A percentile compares a stretch with the other conserved stretches of the same genome.
Evolutionary conservation across 805 yeast genomes (phyloP).

Genomic region (Candida endomychidarum): DNA sequence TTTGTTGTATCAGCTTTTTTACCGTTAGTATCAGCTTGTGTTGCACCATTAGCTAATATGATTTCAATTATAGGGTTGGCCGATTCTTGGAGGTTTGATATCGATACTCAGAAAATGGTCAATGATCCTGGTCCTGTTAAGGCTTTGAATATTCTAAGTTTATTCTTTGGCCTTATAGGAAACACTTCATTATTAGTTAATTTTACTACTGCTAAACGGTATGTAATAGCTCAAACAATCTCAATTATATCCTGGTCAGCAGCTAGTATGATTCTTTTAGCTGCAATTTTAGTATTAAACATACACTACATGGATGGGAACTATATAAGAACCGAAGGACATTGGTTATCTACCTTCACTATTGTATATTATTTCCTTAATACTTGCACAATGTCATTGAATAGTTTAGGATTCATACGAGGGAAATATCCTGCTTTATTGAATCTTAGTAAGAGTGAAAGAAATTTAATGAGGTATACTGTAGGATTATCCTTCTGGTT

Average conservation of each 20-base stretch:
- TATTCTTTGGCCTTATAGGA: constrained; percentile 64
- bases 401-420: constrained; percentile 59
- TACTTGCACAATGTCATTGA: constrained; percentile 50
- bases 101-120: constrained; percentile 21
- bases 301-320: constrained; percentile 15
- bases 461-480: constrained; percentile 72
- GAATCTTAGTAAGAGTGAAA: constrained; percentile 65
- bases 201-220: constrained; percentile 57
- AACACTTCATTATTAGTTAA: constrained; percentile 70
- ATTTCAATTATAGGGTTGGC: constrained; percentile 69
- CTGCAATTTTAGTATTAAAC: constrained; percentile 44
- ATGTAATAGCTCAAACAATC: constrained; percentile 58
- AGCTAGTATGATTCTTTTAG: constrained; percentile 55
- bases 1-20: constrained; percentile 64
- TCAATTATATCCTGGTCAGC: constrained; percentile 64
- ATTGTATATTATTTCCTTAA: constrained; percentile 60
- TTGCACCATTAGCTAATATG: constrained; percentile 78
- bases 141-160: constrained; percentile 59
- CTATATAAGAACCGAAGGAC: constrained; percentile 54
- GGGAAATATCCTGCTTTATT: constrained; percentile 69
- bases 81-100: constrained; percentile 59
- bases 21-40: constrained; percentile 74
- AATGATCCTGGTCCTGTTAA: constrained; percentile 45
- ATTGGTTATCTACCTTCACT: constrained; percentile 75
- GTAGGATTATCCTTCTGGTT: constrained; percentile 68